phyloP scores from a whole-genome alignment of 371 early-diverging fungal genomes.

The Mortierella sp. region DNA sequence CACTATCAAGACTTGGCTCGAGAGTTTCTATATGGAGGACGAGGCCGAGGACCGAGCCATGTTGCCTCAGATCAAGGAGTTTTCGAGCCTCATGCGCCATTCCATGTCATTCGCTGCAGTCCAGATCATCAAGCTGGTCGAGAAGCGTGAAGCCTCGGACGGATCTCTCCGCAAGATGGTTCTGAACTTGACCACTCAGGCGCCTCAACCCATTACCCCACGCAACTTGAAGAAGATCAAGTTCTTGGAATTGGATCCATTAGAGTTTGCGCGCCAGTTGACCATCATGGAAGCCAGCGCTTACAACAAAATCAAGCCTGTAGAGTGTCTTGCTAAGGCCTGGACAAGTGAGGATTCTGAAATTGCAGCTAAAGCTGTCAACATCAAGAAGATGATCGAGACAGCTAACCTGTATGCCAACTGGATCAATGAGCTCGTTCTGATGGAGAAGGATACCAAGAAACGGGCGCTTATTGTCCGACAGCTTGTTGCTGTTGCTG shows the following conservation, averaged over 20 bases:
- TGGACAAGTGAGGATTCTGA: slow-evolving; percentile 86
- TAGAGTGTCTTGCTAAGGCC: slow-evolving; percentile 91
- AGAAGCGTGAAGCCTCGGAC: slow-evolving; percentile 75
- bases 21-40: slow-evolving; percentile 86
- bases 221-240: slow-evolving; percentile 75
- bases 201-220: slow-evolving; percentile 80
- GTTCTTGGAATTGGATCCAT: slow-evolving; percentile 90
- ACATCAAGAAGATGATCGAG: slow-evolving; percentile 85
- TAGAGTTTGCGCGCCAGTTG: slow-evolving; percentile 95
- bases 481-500: slow-evolving; percentile 89
- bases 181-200: slow-evolving; percentile 70
- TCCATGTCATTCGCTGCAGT: slow-evolving; percentile 79
- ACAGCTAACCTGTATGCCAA: slow-evolving; percentile 76
- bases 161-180: slow-evolving; percentile 74
- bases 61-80: slow-evolving; percentile 71
- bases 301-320: slow-evolving; percentile 86
- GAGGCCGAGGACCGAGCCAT: slow-evolving; percentile 79
- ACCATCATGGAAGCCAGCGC: slow-evolving; percentile 90
- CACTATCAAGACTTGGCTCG: slow-evolving; percentile 92
- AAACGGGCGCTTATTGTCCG: slow-evolving; percentile 84
- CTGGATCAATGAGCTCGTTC: slow-evolving; percentile 87
- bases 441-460: slow-evolving; percentile 84
- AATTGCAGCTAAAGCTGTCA: slow-evolving; percentile 67
- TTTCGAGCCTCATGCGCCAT: slow-evolving; percentile 78
- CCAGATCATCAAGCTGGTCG: slow-evolving; percentile 78